These are phyloP conservation scores for Sarocladium brachiariae DNA, from an alignment of 2,329 filamentous ascomycete species.

Conservation along the genomic window DNA sequence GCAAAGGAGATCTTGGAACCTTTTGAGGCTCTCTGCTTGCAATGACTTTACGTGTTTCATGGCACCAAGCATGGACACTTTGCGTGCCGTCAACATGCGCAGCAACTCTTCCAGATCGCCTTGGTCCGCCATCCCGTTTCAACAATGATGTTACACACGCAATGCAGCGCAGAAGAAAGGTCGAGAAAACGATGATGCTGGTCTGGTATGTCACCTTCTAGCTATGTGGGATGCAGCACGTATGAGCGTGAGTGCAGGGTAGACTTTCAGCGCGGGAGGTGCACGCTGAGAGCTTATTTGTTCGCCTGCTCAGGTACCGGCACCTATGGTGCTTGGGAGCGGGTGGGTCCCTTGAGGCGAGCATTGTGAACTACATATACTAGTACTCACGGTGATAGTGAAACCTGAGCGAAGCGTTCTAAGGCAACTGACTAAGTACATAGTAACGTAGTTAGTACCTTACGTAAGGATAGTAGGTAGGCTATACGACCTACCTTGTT, in stretches of 20 bases:
- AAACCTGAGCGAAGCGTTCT: too few species aligned
- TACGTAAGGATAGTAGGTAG: too few species aligned
- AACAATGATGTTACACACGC: neutral
- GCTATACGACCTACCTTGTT: too few species aligned
- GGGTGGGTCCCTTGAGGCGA: too few species aligned
- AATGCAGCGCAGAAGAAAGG: neutral
- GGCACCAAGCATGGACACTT: conserved; percentile 51
- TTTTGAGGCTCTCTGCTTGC: conserved; percentile 46
- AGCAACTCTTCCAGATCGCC: conserved; percentile 56
- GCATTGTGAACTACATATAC: too few species aligned
- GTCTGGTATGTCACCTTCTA: neutral
- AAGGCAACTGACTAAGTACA: too few species aligned
- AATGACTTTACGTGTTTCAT: conserved; percentile 52
- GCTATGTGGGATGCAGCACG: neutral
- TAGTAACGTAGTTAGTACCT: too few species aligned
- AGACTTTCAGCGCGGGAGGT: neutral
- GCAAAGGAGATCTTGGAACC: conserved; percentile 34
- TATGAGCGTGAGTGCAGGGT: conserved; percentile 2
- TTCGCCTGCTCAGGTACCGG: too few species aligned
- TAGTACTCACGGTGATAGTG: too few species aligned
- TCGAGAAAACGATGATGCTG: neutral
- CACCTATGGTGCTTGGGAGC: too few species aligned
- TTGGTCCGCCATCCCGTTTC: conserved; percentile 42
- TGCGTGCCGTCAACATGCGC: conserved; percentile 52
- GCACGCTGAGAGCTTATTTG: too few species aligned